Percentiles rank a stretch among this genome's conserved stretches.
Evolutionary conservation across 441 rosid species (phyloP).

Genomic region (Mallotus japonicus): DNA sequence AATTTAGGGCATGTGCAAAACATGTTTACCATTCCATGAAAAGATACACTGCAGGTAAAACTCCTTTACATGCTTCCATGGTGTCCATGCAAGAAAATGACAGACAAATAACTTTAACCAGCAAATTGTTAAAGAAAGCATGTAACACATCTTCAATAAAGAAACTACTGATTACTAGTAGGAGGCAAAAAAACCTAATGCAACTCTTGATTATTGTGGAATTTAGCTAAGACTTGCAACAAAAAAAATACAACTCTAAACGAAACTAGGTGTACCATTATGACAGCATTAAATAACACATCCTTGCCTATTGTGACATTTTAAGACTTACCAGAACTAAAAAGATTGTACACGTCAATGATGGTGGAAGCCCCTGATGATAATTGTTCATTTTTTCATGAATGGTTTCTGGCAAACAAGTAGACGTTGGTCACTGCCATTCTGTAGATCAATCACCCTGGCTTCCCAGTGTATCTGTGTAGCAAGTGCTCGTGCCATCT

Average conservation of each 20-base stretch:
- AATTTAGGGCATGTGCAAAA: not conserved
- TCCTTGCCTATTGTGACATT: not conserved
- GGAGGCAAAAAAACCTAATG: not conserved
- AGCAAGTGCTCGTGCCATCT: constrained; percentile 74
- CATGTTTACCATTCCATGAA: not conserved
- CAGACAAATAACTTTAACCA: not conserved
- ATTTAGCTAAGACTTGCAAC: not conserved
- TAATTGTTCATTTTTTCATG: constrained; percentile 57
- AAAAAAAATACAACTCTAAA: not conserved
- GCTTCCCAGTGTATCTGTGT: constrained; percentile 94
- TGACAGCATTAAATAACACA: not conserved
- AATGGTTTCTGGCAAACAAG: constrained; percentile 97
- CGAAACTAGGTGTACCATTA: not conserved
- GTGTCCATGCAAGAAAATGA: not conserved
- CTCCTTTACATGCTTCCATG: not conserved
- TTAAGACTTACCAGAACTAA: constrained; percentile 40
- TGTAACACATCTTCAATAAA: not conserved
- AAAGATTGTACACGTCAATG: constrained; percentile 32
- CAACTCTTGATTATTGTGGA: not conserved
- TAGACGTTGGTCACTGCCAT: constrained; percentile 90
- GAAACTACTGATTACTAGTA: not conserved
- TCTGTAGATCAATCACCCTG: constrained; percentile 87
- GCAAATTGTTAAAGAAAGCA: constrained; percentile 3
- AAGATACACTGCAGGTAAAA: not conserved
- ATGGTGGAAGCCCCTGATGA: constrained; percentile 23